Evolutionary conservation across 2,329 filamentous ascomycete species (phyloP).

Genomic region (Bipolaris gigantea): DNA sequence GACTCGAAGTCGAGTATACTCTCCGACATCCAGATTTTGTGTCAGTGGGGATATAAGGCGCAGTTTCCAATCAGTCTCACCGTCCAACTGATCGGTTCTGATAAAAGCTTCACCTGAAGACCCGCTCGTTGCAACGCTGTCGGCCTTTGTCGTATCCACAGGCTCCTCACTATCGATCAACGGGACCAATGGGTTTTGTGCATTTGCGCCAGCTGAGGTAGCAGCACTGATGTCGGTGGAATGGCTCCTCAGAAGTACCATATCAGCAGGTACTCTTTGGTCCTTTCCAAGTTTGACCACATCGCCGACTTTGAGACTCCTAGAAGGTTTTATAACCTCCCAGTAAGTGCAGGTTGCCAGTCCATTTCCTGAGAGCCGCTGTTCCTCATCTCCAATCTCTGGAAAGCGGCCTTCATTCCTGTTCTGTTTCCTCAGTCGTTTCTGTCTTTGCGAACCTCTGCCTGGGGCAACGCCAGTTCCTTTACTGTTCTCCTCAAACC

Average conservation of each 20-base stretch:
- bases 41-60: constrained; percentile 84
- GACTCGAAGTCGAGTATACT: constrained; percentile 68
- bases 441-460: constrained; percentile 32
- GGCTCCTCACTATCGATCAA: constrained; percentile 28
- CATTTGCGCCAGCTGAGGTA: constrained; percentile 2
- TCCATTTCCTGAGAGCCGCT: constrained; percentile 44
- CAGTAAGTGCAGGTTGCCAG: constrained; percentile 55
- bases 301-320: constrained; percentile 90
- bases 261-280: constrained; percentile 90
- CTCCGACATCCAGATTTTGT: constrained; percentile 71
- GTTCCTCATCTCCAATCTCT: constrained; percentile 72
- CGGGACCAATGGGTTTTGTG: constrained; percentile 9
- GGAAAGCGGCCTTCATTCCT: constrained; percentile 54
- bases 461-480: constrained; percentile 40
- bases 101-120: constrained; percentile 90
- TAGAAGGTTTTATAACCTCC: constrained; percentile 78
- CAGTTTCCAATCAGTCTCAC: constrained; percentile 98
- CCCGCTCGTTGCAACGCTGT: constrained; percentile 24
- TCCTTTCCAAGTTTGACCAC: constrained; percentile 92
- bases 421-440: constrained; percentile 39
- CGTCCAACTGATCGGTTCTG: constrained; percentile 93
- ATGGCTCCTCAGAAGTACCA: constrained; percentile 85
- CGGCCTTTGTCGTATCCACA: constrained; percentile 17
- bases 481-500: constrained; percentile 63
- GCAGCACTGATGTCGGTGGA: constrained; percentile 40